These are phyloP conservation scores for Camellia oleifera DNA, from an alignment of 179 eudicot genomes.

Conservation along the genomic window DNA sequence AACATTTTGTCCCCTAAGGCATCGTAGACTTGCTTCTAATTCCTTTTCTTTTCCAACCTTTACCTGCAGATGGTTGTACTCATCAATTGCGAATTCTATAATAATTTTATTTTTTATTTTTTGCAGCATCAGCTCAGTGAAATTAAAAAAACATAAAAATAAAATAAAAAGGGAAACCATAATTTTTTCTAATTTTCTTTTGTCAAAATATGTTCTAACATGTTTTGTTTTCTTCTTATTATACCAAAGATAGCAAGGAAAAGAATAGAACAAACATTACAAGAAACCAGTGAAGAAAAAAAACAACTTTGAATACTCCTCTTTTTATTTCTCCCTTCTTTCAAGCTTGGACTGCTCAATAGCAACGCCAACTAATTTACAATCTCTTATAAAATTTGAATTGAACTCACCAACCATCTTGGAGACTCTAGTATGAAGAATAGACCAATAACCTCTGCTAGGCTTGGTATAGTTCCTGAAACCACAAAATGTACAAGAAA, in stretches of 20 bases:
- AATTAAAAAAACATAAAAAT: background rate
- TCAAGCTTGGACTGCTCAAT: background rate
- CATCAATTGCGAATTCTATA: background rate
- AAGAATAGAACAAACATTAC: background rate
- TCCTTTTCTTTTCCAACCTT: slow-evolving; percentile 20
- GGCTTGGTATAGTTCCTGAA: slow-evolving; percentile 48
- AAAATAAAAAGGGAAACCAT: no score
- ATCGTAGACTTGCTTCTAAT: slow-evolving; percentile 12
- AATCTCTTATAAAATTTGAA: background rate
- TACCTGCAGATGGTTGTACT: slow-evolving; percentile 11
- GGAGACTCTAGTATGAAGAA: slow-evolving; percentile 69
- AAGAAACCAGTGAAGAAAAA: background rate
- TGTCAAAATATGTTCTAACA: background rate
- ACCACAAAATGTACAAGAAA: background rate
- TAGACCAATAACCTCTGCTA: slow-evolving; percentile 43
- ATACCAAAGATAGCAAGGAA: background rate
- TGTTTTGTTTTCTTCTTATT: background rate
- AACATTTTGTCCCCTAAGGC: slow-evolving; percentile 20
- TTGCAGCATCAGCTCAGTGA: no score
- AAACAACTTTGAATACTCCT: background rate
- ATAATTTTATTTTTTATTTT: background rate
- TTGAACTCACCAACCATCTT: slow-evolving; percentile 53
- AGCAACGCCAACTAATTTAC: background rate
- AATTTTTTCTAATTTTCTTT: background rate
- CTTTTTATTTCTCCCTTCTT: background rate